A percentile compares a stretch with the other conserved stretches of the same genome.
These are phyloP conservation scores for Chaetoceros muelleri DNA, from an alignment of 108 stramenopile species.

Conservation along the genomic window DNA sequence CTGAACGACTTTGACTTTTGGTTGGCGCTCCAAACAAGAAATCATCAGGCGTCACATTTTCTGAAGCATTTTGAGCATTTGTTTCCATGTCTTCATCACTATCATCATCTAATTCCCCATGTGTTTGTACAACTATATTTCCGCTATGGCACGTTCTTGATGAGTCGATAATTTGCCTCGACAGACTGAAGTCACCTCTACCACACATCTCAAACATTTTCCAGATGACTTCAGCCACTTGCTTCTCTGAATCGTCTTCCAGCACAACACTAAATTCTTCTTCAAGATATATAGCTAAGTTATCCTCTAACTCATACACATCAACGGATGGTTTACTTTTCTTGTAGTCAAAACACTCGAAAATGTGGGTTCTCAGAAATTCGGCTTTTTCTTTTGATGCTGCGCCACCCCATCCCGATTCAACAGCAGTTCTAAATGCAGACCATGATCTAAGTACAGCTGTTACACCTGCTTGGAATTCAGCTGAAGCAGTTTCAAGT, in stretches of 20 bases:
- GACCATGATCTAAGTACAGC: slow-evolving; percentile 79
- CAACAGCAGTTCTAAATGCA: slow-evolving; percentile 60
- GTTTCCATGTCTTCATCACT: slow-evolving; percentile 9
- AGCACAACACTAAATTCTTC: slow-evolving; percentile 78
- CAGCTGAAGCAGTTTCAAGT: slow-evolving; percentile 2
- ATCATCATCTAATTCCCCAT: slow-evolving; percentile 2
- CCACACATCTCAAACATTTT: slow-evolving; percentile 64
- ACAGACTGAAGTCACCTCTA: slow-evolving; percentile 42
- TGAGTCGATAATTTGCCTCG: slow-evolving; percentile 31
- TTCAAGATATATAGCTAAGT: slow-evolving; percentile 71
- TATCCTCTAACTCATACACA: slow-evolving; percentile 52
- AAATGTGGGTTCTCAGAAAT: slow-evolving; percentile 42
- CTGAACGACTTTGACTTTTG: slow-evolving; percentile 7
- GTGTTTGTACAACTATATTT: neutral
- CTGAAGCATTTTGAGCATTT: slow-evolving; percentile 1
- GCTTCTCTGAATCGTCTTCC: slow-evolving; percentile 65
- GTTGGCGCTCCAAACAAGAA: slow-evolving; percentile 42
- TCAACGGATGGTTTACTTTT: slow-evolving; percentile 29
- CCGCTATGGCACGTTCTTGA: slow-evolving; percentile 8
- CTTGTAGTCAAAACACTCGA: slow-evolving; percentile 39
- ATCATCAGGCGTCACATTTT: slow-evolving; percentile 23
- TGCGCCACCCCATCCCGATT: slow-evolving; percentile 71
- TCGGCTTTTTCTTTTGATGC: slow-evolving; percentile 57
- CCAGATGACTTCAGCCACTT: slow-evolving; percentile 60
- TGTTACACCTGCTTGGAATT: slow-evolving; percentile 81